These are phyloP conservation scores for Chloris gayana DNA, from an alignment of 176 grass and related monocot genomes.

Conservation along the genomic window DNA sequence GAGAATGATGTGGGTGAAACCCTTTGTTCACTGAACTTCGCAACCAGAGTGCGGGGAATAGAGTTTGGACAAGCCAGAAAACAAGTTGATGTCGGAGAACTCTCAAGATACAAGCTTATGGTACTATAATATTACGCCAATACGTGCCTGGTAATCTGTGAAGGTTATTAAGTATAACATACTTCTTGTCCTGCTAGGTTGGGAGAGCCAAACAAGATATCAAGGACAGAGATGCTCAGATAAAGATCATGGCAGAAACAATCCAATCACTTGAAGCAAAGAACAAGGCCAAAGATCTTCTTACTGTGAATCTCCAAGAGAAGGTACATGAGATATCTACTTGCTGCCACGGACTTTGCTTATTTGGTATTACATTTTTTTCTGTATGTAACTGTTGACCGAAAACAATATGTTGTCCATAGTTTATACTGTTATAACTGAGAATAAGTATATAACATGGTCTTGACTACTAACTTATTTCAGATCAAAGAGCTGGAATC, in stretches of 20 bases:
- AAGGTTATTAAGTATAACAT: background rate
- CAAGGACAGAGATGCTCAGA: conserved; percentile 80
- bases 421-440: background rate
- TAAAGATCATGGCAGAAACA: conserved; percentile 79
- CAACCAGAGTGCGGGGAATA: conserved; percentile 88
- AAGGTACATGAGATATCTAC: conserved; percentile 49
- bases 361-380: background rate
- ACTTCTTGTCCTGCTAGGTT: conserved; percentile 51
- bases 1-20: conserved; percentile 95
- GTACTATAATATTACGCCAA: conserved; percentile 33
- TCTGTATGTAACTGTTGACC: background rate
- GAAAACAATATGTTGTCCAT: background rate
- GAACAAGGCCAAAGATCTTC: conserved; percentile 83
- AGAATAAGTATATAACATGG: background rate
- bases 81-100: conserved; percentile 83
- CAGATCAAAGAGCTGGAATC: conserved; percentile 95
- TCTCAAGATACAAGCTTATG: conserved; percentile 90
- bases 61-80: conserved; percentile 90
- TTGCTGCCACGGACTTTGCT: background rate
- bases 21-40: conserved; percentile 94
- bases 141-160: background rate
- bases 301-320: conserved; percentile 81
- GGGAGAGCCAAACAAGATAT: conserved; percentile 82
- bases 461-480: background rate
- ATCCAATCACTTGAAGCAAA: conserved; percentile 81